A percentile compares a stretch with the other conserved stretches of the same genome.
Conservation (phyloP, 2,329 filamentous ascomycete species). For the Sporothrix brunneoviolacea region DNA sequence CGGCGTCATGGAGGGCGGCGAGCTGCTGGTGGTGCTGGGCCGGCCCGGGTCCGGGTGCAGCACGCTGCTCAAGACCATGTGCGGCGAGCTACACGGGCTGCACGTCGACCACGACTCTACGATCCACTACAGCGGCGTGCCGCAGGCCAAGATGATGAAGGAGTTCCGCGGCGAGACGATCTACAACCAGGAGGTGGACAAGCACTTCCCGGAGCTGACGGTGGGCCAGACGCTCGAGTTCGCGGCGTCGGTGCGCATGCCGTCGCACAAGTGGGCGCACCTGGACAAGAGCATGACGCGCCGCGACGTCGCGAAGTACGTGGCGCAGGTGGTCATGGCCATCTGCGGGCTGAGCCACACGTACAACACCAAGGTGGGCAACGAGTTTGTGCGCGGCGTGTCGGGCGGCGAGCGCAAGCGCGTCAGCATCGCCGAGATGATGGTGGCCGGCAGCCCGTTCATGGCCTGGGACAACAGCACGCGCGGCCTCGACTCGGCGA, state of each 20-base stretch:
- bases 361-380: conserved; percentile 64
- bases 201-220: conserved; percentile 63
- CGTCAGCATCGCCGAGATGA: conserved; percentile 56
- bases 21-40: conserved; percentile 52
- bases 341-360: conserved; percentile 71
- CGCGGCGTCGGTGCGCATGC: conserved; percentile 37
- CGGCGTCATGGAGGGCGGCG: conserved; percentile 46
- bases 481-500: conserved; percentile 65
- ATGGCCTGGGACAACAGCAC: conserved; percentile 68
- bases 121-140: conserved; percentile 59
- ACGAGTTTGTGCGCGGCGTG: conserved; percentile 68
- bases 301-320: conserved; percentile 41
- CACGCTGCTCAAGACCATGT: conserved; percentile 51
- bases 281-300: conserved; percentile 43
- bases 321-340: conserved; percentile 67
- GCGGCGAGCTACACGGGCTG: conserved; percentile 53
- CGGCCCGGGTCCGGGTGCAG: conserved; percentile 54
- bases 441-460: conserved; percentile 49
- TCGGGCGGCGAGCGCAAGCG: conserved; percentile 67
- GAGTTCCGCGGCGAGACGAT: conserved; percentile 61
- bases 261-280: conserved; percentile 51
- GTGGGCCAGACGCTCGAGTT: conserved; percentile 63
- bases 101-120: conserved; percentile 41
- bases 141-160: conserved; percentile 44
- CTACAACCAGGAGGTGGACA: conserved; percentile 64